phyloP scores from a whole-genome alignment of 2,329 filamentous ascomycete genomes.

The Talaromyces albobiverticillius region DNA sequence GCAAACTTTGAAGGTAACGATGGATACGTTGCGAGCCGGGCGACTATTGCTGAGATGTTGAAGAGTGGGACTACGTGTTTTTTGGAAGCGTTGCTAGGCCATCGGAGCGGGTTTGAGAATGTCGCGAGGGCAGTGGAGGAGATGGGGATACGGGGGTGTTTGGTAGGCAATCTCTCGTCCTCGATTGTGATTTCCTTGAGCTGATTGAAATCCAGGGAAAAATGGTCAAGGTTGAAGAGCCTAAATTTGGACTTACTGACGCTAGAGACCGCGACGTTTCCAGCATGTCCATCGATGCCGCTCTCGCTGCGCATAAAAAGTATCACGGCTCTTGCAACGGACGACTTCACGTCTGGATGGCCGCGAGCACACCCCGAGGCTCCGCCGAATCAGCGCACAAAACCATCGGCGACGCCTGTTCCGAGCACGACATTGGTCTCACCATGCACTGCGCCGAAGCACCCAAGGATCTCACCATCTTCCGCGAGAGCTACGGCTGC shows the following conservation, averaged over 20 bases:
- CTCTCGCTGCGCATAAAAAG: no score
- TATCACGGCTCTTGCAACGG: conserved; percentile 34
- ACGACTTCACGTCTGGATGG: conserved; percentile 51
- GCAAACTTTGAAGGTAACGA: conserved; percentile 33
- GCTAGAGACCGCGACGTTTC: no score
- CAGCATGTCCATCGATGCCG: no score
- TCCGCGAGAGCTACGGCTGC: conserved; percentile 27
- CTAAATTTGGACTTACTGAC: no score
- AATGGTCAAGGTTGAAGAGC: conserved; percentile 25
- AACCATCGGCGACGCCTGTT: conserved; percentile 37
- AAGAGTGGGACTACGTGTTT: conserved; percentile 39
- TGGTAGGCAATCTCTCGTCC: no score
- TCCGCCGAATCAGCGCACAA: conserved; percentile 33
- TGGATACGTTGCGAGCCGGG: conserved; percentile 29
- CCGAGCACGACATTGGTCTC: conserved; percentile 35
- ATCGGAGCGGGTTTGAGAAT: conserved; percentile 25
- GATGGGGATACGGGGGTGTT: conserved; percentile 31
- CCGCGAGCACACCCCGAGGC: conserved; percentile 44
- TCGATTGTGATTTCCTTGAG: no score
- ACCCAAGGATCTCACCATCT: conserved; percentile 23
- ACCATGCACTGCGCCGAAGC: conserved; percentile 49
- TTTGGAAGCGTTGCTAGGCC: conserved; percentile 34
- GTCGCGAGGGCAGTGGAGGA: conserved; percentile 29
- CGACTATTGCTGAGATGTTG: conserved; percentile 38
- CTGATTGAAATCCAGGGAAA: conserved; percentile 2